phyloP scores from a whole-genome alignment of 179 eudicot species.

The Patellifolia procumbens region DNA sequence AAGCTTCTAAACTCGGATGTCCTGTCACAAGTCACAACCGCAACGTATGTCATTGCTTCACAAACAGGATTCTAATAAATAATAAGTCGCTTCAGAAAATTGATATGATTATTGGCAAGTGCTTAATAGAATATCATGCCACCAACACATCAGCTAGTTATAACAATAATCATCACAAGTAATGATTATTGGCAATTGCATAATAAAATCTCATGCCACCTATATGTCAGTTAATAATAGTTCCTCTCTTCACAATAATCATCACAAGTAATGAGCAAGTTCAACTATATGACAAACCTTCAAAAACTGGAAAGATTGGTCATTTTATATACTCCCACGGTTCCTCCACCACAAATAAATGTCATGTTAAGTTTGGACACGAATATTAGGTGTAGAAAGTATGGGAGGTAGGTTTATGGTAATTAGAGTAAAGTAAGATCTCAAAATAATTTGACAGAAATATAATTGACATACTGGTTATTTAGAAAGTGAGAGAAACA shows the following conservation, averaged over 20 bases:
- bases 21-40: background rate
- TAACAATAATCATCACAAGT: background rate
- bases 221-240: background rate
- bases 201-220: background rate
- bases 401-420: no score
- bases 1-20: background rate
- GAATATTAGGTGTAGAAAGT: no score
- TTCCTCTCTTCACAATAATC: background rate
- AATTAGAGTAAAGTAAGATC: no score
- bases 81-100: background rate
- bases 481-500: no score
- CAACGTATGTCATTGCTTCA: background rate
- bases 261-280: background rate
- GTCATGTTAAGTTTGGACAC: no score
- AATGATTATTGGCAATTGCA: conserved; percentile 1
- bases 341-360: no score
- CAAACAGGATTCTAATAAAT: background rate
- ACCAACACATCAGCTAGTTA: background rate
- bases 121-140: background rate
- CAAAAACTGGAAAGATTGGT: background rate
- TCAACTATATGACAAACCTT: background rate
- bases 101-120: background rate
- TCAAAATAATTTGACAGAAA: no score
- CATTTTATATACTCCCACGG: background rate
- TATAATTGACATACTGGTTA: no score